These are phyloP conservation scores for Solanum verrucosum DNA, from an alignment of 257 asterid genomes.

Conservation along the genomic window DNA sequence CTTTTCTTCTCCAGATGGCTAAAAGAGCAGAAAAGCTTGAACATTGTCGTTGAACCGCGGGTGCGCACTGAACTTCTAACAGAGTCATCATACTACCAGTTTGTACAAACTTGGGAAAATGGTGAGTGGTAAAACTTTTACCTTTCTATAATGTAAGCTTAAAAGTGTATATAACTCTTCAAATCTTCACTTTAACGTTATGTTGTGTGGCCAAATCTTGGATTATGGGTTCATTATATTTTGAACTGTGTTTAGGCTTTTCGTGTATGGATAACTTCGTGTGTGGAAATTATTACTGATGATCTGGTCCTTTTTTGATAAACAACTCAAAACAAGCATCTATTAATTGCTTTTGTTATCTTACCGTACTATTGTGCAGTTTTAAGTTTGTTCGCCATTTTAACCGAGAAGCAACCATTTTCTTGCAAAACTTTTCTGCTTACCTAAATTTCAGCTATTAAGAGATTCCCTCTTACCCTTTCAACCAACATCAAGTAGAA, in stretches of 20 bases:
- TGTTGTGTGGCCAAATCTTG: neutral
- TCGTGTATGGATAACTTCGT: neutral
- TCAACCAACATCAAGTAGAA: neutral
- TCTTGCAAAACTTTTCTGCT: neutral
- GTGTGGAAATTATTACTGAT: neutral
- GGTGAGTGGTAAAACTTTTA: conserved; percentile 31
- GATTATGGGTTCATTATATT: neutral
- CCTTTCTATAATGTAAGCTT: neutral
- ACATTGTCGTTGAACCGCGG: conserved; percentile 74
- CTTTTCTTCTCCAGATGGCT: conserved; percentile 52
- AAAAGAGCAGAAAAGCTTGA: conserved; percentile 59
- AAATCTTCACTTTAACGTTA: neutral
- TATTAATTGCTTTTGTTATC: neutral
- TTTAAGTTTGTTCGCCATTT: neutral
- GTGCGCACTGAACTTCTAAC: conserved; percentile 71
- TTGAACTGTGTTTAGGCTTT: neutral
- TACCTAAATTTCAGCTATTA: neutral
- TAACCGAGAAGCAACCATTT: neutral
- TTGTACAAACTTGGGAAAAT: conserved; percentile 71
- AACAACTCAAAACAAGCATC: neutral
- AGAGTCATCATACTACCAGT: conserved; percentile 57
- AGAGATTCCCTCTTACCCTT: neutral
- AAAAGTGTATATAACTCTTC: neutral
- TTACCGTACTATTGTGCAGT: neutral
- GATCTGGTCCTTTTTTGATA: neutral